phyloP scores from a whole-genome alignment of 306 rosid species.

The Senna siamea region DNA sequence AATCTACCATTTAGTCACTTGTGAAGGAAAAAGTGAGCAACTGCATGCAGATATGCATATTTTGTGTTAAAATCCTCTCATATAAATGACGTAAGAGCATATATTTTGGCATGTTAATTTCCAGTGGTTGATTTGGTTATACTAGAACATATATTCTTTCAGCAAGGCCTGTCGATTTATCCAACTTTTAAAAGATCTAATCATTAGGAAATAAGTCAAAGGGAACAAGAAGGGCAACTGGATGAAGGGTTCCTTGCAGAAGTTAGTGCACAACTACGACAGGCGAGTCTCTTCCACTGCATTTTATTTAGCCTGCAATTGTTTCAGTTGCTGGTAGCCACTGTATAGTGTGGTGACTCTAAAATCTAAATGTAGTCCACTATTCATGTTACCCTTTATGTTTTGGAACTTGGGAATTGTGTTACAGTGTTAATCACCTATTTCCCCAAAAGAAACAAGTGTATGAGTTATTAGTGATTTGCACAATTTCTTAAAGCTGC shows the following conservation, averaged over 20 bases:
- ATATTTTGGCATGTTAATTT: constrained; percentile 24
- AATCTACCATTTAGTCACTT: constrained; percentile 17
- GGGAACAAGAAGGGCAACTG: constrained; percentile 84
- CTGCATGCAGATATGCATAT: neutral
- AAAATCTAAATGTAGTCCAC: neutral
- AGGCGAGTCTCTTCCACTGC: constrained; percentile 55
- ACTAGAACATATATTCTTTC: constrained; percentile 2
- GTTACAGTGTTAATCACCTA: neutral
- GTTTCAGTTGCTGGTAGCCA: constrained; percentile 33
- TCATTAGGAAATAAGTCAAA: constrained; percentile 69
- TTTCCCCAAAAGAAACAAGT: neutral
- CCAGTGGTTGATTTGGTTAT: constrained; percentile 20
- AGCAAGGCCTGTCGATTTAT: constrained; percentile 13
- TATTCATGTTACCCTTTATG: constrained; percentile 4
- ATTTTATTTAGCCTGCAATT: constrained; percentile 25
- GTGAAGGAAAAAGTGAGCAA: constrained; percentile 26
- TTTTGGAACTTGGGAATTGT: neutral
- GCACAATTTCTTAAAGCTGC: constrained; percentile 20
- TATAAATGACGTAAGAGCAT: constrained; percentile 19
- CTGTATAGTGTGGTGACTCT: constrained; percentile 1
- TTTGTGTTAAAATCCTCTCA: constrained; percentile 23
- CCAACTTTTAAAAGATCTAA: constrained; percentile 32
- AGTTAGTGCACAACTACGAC: constrained; percentile 90
- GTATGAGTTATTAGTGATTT: constrained; percentile 9
- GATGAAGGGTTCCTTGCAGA: constrained; percentile 96